Percentiles rank a stretch among this genome's conserved stretches.
These are phyloP conservation scores for Parastagonospora avenae DNA, from an alignment of 2,329 filamentous ascomycete genomes.

Conservation along the genomic window DNA sequence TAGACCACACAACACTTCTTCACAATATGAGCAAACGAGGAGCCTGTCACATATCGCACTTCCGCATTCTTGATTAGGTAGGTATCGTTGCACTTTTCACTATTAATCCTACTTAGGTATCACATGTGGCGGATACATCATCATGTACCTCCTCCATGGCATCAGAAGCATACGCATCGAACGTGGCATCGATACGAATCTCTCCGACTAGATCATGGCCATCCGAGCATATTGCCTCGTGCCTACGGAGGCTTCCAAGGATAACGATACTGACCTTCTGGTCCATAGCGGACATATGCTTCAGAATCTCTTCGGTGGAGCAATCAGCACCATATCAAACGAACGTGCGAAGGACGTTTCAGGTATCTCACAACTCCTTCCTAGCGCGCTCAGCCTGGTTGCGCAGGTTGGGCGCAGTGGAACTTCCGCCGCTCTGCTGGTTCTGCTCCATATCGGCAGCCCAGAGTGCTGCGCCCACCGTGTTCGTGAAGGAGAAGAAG, in stretches of 20 bases:
- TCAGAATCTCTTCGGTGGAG: conserved; percentile 11
- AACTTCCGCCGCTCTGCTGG: conserved; percentile 48
- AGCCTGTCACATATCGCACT: too few species aligned
- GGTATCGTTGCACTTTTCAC: too few species aligned
- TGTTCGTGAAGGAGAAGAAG: conserved; percentile 88
- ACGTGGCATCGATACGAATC: too few species aligned
- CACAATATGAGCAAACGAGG: too few species aligned
- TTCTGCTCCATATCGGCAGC: conserved; percentile 77
- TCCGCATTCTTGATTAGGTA: too few species aligned
- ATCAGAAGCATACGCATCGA: too few species aligned
- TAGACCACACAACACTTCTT: too few species aligned
- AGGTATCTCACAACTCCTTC: conserved; percentile 40
- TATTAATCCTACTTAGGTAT: too few species aligned
- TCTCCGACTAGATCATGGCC: conserved; percentile 12
- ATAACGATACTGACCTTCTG: conserved; percentile 30
- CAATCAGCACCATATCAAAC: conserved; percentile 11
- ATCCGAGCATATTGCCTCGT: conserved; percentile 37
- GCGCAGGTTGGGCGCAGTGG: conserved; percentile 43
- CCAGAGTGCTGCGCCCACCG: conserved; percentile 92
- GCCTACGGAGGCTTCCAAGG: conserved; percentile 45
- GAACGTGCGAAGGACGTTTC: neutral
- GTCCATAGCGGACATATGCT: conserved; percentile 11
- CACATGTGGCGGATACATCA: too few species aligned
- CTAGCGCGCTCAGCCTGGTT: conserved; percentile 43
- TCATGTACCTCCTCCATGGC: too few species aligned